Base-by-base conservation (phyloP, 805 yeast species). In the Yamadazyma insecticola region DNA sequence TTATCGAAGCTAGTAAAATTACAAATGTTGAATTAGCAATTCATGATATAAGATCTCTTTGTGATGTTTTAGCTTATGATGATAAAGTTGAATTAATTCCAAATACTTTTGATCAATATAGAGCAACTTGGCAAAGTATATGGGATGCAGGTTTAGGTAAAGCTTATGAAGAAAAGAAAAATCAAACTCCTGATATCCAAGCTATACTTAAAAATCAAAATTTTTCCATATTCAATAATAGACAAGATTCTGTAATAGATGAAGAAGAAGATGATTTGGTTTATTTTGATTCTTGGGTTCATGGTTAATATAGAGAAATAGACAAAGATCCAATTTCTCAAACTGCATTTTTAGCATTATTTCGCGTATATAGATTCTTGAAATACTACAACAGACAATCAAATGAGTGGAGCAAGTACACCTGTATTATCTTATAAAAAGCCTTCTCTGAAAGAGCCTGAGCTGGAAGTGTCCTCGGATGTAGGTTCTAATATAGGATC, bases 21-120 rank as follows among this genome's bases (percentile, higher is more conserved):
- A 81, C 96, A 7, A 76, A 81, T 22, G 89, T 87, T 13, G 96
- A 89, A 31, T 69, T 92, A 37, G 76, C 77, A 3, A 63, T 74
- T 13, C 66, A 73, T 22, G 95, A 92, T 52, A 79, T 92, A 28
- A 67, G 88, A 35, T 67, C 94, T 0, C 63, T 92, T 14, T 87
- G 97, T 54, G 94, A 88, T 41, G 97, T 92, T 11, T 61, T 92
- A 27, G 77, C 82, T 1, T 86, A 71, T 55, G 98, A 92, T 48
- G 96, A 88, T 47, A 83, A 80, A 53, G 53, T 92, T 30, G 97
- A 88, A 50, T 63, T 70, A 33, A 65, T 77, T 3, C 45, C 44
- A 16, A 67, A 69, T 24, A 63, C 74, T 17, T 78, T 65, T 3
- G 74, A 79, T 41, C 72, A 78, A 26, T 90, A 81, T 56, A 76